Conservation (phyloP, 805 yeast species). For the Metschnikowia borealis region DNA sequence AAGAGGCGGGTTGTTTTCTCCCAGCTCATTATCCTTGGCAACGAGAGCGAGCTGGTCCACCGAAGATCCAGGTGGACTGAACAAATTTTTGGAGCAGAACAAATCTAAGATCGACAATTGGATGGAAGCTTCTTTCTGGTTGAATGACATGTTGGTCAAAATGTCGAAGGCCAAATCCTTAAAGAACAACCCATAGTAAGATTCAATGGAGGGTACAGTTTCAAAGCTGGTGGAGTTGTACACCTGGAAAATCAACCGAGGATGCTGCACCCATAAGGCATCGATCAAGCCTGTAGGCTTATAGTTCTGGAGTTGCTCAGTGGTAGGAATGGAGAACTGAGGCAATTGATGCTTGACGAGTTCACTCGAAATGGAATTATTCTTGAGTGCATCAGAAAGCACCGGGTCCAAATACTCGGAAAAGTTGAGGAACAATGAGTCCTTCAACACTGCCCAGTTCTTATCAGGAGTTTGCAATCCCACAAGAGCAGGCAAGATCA, state of each 20-base stretch:
- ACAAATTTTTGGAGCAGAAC: slow-evolving; percentile 58
- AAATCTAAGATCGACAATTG: slow-evolving; percentile 72
- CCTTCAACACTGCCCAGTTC: slow-evolving; percentile 35
- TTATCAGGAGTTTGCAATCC: slow-evolving; percentile 33
- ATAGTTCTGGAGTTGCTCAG: slow-evolving; percentile 17
- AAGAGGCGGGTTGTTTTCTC: slow-evolving; percentile 38
- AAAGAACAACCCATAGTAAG: slow-evolving; percentile 49
- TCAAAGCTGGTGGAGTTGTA: slow-evolving; percentile 57
- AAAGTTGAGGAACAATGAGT: slow-evolving; percentile 31
- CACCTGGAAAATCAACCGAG: slow-evolving; percentile 59
- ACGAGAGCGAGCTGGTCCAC: slow-evolving; percentile 58
- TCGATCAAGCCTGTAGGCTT: slow-evolving; percentile 44
- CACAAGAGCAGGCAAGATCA: slow-evolving; percentile 49
- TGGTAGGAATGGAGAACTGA: slow-evolving; percentile 32
- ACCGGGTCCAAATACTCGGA: slow-evolving; percentile 30
- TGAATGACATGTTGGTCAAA: slow-evolving; percentile 78
- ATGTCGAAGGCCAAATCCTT: slow-evolving; percentile 75
- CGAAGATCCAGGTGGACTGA: slow-evolving; percentile 63
- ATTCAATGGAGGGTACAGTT: slow-evolving; percentile 47
- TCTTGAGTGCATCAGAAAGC: slow-evolving; percentile 28
- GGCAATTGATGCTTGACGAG: slow-evolving; percentile 40
- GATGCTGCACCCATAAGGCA: slow-evolving; percentile 56
- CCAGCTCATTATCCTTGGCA: slow-evolving; percentile 36
- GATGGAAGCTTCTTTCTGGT: slow-evolving; percentile 80
- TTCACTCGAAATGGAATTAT: slow-evolving; percentile 36